Conservation (phyloP, 2,329 filamentous ascomycete species). For the Aciculosporium take region DNA sequence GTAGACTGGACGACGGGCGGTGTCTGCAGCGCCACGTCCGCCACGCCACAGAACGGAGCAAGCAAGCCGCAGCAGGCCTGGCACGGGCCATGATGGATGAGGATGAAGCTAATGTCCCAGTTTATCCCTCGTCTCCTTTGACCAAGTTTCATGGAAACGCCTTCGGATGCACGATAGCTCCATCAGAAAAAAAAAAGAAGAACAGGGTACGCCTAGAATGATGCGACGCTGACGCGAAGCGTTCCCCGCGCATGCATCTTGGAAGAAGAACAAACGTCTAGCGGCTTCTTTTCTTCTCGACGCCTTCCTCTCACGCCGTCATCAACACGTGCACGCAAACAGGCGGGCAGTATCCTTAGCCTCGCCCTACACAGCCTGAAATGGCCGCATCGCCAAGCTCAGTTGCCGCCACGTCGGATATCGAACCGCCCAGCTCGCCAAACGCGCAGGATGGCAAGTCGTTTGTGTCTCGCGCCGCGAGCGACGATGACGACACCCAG, state of each 20-base stretch:
- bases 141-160: too few relatives aligned
- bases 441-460: conserved; percentile 28
- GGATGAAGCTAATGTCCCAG: too few relatives aligned
- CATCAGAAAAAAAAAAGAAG: not conserved
- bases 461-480: conserved; percentile 28
- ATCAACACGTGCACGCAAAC: conserved; percentile 1
- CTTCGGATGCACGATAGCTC: not conserved
- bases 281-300: not conserved
- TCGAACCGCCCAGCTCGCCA: conserved; percentile 33
- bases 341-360: too few relatives aligned
- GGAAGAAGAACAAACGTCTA: not conserved
- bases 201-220: not conserved
- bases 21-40: too few relatives aligned
- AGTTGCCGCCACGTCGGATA: conserved; percentile 28
- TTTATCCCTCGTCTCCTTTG: too few relatives aligned
- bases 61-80: too few relatives aligned
- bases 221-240: conserved; percentile 10
- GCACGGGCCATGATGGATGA: too few relatives aligned
- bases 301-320: conserved; percentile 2
- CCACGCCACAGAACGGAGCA: too few relatives aligned
- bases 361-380: conserved; percentile 4
- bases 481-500: conserved; percentile 33
- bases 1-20: conserved; percentile 6
- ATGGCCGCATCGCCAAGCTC: conserved; percentile 29
- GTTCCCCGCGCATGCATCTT: conserved; percentile 1